phyloP scores from a whole-genome alignment of 176 grass and related monocot genomes.

The Cocos nucifera region DNA sequence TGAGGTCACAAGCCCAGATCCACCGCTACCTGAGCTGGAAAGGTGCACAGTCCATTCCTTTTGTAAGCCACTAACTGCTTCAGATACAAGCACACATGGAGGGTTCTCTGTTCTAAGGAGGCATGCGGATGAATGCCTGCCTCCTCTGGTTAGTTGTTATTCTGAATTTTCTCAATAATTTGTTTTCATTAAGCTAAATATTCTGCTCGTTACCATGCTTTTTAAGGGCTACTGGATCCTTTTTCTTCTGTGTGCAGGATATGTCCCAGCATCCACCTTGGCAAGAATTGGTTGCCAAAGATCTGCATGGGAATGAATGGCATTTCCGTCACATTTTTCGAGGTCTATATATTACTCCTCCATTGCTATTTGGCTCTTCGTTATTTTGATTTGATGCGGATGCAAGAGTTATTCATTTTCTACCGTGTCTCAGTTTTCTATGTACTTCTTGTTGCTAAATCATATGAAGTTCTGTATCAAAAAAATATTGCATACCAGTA shows the following conservation, averaged over 20 bases:
- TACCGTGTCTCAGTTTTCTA: too few species aligned
- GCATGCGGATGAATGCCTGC: conserved; percentile 96
- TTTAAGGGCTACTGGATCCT: conserved; percentile 14
- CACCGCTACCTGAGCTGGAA: conserved; percentile 43
- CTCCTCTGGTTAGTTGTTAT: conserved; percentile 65
- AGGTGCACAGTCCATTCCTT: conserved; percentile 59
- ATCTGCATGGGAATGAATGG: conserved; percentile 86
- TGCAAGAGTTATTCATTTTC: too few species aligned
- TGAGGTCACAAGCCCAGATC: conserved; percentile 50
- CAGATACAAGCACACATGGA: conserved; percentile 93
- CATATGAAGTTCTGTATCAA: too few species aligned
- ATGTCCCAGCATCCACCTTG: conserved; percentile 92
- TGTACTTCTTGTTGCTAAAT: too few species aligned
- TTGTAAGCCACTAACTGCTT: conserved; percentile 95
- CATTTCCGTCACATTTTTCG: conserved; percentile 96
- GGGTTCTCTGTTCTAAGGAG: conserved; percentile 95
- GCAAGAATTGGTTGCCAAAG: conserved; percentile 89
- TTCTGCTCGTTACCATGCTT: background rate
- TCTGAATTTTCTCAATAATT: too few species aligned
- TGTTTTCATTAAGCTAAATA: too few species aligned
- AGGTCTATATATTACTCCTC: conserved; percentile 32
- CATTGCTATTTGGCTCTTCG: background rate
- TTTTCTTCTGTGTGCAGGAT: conserved; percentile 33
- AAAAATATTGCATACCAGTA: too few species aligned
- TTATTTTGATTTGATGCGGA: background rate